Percentiles rank a stretch among this genome's conserved stretches.
Conservation (phyloP, 495 filamentous ascomycete species). For the Polyplosphaeria fusca region DNA sequence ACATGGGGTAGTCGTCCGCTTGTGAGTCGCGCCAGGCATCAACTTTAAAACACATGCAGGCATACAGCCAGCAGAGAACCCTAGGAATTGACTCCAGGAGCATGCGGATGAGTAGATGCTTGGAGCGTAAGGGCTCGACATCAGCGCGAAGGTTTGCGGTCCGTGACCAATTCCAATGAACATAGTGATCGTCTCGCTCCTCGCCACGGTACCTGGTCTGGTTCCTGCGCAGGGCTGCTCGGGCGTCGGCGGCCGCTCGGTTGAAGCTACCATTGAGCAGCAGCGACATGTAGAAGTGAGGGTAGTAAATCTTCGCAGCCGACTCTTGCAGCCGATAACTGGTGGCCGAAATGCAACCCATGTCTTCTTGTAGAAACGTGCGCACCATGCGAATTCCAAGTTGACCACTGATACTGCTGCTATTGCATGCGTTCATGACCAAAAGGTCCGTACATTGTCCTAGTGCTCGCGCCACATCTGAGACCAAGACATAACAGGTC, state of each 20-base stretch:
- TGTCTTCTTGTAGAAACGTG: not conserved
- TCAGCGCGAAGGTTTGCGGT: not conserved
- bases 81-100: not conserved
- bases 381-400: not conserved
- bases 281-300: not conserved
- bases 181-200: not conserved
- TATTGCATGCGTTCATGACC: constrained; percentile 1
- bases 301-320: not conserved
- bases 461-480: not conserved
- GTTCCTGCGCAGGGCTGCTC: not conserved
- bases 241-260: not conserved
- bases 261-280: not conserved
- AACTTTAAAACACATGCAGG: not conserved
- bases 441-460: not conserved
- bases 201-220: not conserved
- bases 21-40: not conserved
- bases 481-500: not conserved
- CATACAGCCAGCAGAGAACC: not conserved
- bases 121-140: not conserved
- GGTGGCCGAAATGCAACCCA: not conserved
- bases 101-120: not conserved
- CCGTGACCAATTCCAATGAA: not conserved
- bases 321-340: not conserved
- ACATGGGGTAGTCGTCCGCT: not conserved
- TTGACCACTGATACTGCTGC: not conserved